A percentile compares a stretch with the other conserved stretches of the same genome.
Conservation (phyloP, 208 protist genomes). For the Leishmania martiniquensis region DNA sequence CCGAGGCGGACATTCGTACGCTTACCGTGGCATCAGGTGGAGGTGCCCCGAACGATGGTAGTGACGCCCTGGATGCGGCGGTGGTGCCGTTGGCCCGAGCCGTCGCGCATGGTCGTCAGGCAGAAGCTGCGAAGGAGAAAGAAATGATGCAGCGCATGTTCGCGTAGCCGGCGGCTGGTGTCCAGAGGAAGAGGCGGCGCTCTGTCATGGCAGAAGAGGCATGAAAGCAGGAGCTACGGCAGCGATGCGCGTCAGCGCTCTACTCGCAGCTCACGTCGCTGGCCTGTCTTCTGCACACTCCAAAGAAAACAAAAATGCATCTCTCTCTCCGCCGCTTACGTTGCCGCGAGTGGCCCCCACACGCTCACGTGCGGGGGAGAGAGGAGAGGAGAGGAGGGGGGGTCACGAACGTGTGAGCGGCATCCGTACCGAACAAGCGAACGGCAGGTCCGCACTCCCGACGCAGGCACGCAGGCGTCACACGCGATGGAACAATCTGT, state of each 20-base stretch:
- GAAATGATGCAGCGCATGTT: conserved; percentile 78
- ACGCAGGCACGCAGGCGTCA: background rate
- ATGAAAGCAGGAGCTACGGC: background rate
- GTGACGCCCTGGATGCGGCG: conserved; percentile 18
- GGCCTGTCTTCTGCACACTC: too few species aligned
- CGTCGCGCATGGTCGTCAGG: conserved; percentile 23
- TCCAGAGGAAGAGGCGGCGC: background rate
- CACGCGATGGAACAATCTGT: background rate
- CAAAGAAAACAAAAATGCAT: too few species aligned
- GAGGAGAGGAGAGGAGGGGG: background rate
- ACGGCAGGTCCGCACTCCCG: too few species aligned
- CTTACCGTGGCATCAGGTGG: background rate
- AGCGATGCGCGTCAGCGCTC: background rate
- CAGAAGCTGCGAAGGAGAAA: conserved; percentile 32
- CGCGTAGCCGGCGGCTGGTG: conserved; percentile 4
- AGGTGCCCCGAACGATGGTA: background rate
- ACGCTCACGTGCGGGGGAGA: background rate
- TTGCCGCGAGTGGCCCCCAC: background rate
- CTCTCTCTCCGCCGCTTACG: background rate
- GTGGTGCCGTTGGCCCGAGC: conserved; percentile 19
- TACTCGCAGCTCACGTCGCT: background rate
- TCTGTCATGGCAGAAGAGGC: background rate
- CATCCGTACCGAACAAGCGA: background rate
- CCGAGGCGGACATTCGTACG: conserved; percentile 35
- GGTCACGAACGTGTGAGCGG: background rate